A percentile compares a stretch with the other conserved stretches of the same genome.
These are phyloP conservation scores for Daldinia concentrica DNA, from an alignment of 495 filamentous ascomycete species.

Conservation along the genomic window DNA sequence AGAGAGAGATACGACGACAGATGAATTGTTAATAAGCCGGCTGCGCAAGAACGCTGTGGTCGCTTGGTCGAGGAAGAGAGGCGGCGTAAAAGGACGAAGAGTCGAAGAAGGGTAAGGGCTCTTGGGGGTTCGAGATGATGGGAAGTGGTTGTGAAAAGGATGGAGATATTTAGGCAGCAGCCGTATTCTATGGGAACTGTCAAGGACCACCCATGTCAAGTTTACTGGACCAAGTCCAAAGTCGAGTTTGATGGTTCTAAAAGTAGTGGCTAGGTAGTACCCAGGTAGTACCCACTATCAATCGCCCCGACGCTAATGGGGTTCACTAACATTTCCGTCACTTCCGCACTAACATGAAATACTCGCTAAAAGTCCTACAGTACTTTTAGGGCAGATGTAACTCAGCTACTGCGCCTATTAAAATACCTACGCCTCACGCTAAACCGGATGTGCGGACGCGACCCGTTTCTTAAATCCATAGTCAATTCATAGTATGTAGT, in stretches of 20 bases:
- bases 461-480: conserved; percentile 11
- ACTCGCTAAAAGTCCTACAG: conserved; percentile 46
- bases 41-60: conserved; percentile 3
- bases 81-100: conserved; percentile 25
- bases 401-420: conserved; percentile 39
- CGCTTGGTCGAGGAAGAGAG: conserved; percentile 16
- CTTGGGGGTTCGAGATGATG: conserved; percentile 36
- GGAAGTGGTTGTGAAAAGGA: conserved; percentile 36
- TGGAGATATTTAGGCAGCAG: conserved; percentile 51
- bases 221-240: conserved; percentile 16
- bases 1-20: conserved; percentile 6
- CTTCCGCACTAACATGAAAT: conserved; percentile 28
- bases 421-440: conserved; percentile 39
- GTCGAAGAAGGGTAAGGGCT: conserved; percentile 23
- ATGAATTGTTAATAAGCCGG: conserved; percentile 14
- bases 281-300: neutral
- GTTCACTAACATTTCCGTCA: conserved; percentile 12
- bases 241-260: conserved; percentile 28
- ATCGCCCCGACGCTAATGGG: neutral
- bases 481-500: neutral
- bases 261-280: conserved; percentile 19
- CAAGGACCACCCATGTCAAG: conserved; percentile 31
- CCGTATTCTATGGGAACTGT: conserved; percentile 40
- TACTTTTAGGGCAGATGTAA: conserved; percentile 39
- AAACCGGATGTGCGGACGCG: conserved; percentile 34